Evolutionary conservation across 2,329 filamentous ascomycete species (phyloP).

Genomic region (Cercospora sojina): DNA sequence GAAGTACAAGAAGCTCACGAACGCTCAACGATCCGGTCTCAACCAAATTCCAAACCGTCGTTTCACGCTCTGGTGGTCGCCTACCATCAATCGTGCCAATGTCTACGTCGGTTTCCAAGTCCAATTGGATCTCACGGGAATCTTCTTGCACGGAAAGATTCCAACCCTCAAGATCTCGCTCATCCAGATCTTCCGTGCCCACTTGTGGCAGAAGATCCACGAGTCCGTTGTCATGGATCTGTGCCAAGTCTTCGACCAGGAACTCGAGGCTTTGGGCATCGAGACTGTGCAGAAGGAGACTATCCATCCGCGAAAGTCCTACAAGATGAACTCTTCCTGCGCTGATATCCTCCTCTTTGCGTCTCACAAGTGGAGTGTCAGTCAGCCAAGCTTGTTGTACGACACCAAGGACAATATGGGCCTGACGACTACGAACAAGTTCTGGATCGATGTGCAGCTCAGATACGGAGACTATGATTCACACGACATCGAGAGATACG

Average conservation of each 20-base stretch:
- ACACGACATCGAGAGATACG: slow-evolving; percentile 97
- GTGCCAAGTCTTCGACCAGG: slow-evolving; percentile 97
- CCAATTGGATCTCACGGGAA: slow-evolving; percentile 93
- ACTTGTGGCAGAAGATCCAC: slow-evolving; percentile 99
- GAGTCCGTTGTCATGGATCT: slow-evolving; percentile 98
- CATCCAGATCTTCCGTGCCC: slow-evolving; percentile 98
- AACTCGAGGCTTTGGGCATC: slow-evolving; percentile 90
- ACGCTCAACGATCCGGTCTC: slow-evolving; percentile 91
- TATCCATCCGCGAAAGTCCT: slow-evolving; percentile 97
- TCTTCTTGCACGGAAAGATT: slow-evolving; percentile 98
- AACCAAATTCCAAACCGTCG: slow-evolving; percentile 99
- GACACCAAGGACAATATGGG: slow-evolving; percentile 97
- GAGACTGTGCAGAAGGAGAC: slow-evolving; percentile 99
- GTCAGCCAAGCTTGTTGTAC: slow-evolving; percentile 84
- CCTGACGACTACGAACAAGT: slow-evolving; percentile 94
- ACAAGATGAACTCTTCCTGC: slow-evolving; percentile 99
- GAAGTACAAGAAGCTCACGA: slow-evolving; percentile 99
- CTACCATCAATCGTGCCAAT: slow-evolving; percentile 61
- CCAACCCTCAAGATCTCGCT: slow-evolving; percentile 96
- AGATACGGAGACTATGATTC: slow-evolving; percentile 98
- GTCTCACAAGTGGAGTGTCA: slow-evolving; percentile 98
- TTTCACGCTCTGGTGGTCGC: slow-evolving; percentile 96
- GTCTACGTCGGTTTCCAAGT: slow-evolving; percentile 99
- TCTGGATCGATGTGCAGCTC: slow-evolving; percentile 97
- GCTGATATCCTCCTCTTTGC: slow-evolving; percentile 96